Base-by-base conservation (phyloP, 2,329 filamentous ascomycete genomes). In the Paradendryphiella salina region DNA sequence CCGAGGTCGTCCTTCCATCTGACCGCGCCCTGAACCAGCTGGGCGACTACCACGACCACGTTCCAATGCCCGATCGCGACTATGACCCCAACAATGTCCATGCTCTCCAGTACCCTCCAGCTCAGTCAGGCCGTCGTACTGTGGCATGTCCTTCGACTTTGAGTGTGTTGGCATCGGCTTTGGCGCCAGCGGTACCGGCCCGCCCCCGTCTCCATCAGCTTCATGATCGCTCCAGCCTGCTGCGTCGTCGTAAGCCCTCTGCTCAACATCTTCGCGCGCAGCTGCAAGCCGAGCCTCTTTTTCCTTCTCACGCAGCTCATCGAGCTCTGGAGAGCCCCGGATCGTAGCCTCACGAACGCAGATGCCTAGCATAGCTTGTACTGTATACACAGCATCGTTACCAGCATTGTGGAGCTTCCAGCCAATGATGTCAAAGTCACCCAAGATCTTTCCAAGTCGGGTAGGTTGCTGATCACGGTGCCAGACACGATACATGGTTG, bases 371-470 rank as follows among this genome's bases (percentile, higher is more conserved):
- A 94, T 82, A 6, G 85, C 87, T 54, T 86, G 85, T 56, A 96
- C 73, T 0, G 90, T 93, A 68, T 88, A 94, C 1, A 85, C 81
- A 0, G 91, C 90, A 67, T 96, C 91, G 59, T 96, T 96, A 1
- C 91, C 82, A 0, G 86, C 91, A 65, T 96, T 96, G 72, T 96
- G 91, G n/a, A 93, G 77, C 60, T 88, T 79, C 71, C 77, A 82
- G 34, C 79, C 82, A 0, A 74, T 63, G 7, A 95, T 82, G 2
- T 81, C 82, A 21, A 96, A 76, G 5, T 86, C 80, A 5, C 72
- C 64, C 18, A 96, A 80, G 11, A 95, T 78, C 5, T 62, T 75
- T 0, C 75, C 76, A 1, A 97, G 79, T 1, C 80, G 81, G 11
- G 80, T 79, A 3, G 78, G 69, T 2, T 87, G 76, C 0, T 67